Conservation (phyloP, 805 yeast species). For the Saccharomycopsis microspora region DNA sequence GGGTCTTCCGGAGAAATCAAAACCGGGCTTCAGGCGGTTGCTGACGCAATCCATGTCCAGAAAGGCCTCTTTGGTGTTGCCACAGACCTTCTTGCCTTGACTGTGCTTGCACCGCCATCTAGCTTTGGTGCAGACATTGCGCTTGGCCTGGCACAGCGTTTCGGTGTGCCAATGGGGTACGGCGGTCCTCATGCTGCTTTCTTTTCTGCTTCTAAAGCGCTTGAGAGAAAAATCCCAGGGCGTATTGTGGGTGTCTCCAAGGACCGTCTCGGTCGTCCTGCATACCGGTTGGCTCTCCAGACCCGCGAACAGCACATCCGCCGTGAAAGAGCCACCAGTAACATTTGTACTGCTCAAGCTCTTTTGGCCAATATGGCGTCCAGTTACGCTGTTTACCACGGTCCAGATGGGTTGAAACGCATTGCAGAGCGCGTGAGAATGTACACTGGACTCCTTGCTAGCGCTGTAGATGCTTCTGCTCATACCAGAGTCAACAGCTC, state of each 20-base stretch:
- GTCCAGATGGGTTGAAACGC: constrained; percentile 70
- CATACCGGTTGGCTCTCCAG: constrained; percentile 86
- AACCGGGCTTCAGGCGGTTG: constrained; percentile 38
- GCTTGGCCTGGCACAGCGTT: constrained; percentile 86
- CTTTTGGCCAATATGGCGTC: constrained; percentile 91
- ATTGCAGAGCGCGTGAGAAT: constrained; percentile 75
- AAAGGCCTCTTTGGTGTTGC: constrained; percentile 79
- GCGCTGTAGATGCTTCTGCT: constrained; percentile 31
- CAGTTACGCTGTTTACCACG: constrained; percentile 93
- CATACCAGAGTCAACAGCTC: constrained; percentile 43
- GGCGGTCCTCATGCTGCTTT: constrained; percentile 99
- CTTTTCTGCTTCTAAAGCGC: constrained; percentile 72
- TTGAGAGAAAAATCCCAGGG: constrained; percentile 92
- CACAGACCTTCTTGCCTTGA: constrained; percentile 85
- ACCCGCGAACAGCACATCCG: constrained; percentile 98
- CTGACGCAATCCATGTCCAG: constrained; percentile 53
- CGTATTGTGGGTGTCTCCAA: constrained; percentile 88
- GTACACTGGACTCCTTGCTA: constrained; percentile 61
- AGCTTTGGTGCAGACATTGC: constrained; percentile 87
- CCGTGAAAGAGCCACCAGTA: constrained; percentile 95
- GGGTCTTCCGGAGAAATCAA: constrained; percentile 68
- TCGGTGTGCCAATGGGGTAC: constrained; percentile 95
- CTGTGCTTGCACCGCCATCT: constrained; percentile 75
- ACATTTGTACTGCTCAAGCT: constrained; percentile 97
- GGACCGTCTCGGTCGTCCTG: constrained; percentile 84